Conservation (phyloP, 768 basidiomycete species). For the Pleurotus salmoneostramineus region DNA sequence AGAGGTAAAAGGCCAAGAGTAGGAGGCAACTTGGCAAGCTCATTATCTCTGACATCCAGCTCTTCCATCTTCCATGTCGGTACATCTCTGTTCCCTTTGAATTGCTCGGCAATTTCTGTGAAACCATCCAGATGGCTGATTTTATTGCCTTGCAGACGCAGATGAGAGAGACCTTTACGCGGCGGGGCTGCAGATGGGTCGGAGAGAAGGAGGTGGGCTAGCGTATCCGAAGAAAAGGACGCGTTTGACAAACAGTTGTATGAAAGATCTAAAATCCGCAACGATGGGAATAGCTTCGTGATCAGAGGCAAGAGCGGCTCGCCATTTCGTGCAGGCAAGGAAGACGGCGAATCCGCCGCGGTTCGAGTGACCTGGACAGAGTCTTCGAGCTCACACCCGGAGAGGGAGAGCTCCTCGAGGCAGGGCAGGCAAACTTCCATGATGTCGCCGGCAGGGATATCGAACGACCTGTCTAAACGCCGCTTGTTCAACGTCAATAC, state of each 20-base stretch:
- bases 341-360: slow-evolving; percentile 24
- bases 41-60: slow-evolving; percentile 79
- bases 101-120: slow-evolving; percentile 52
- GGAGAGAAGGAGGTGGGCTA: slow-evolving; percentile 50
- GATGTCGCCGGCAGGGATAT: slow-evolving; percentile 38
- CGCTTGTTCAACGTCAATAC: slow-evolving; percentile 60
- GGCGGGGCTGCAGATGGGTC: slow-evolving; percentile 21
- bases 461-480: slow-evolving; percentile 62
- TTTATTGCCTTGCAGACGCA: slow-evolving; percentile 67
- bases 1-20: slow-evolving; percentile 73
- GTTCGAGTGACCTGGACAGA: slow-evolving; percentile 42
- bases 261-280: slow-evolving; percentile 70
- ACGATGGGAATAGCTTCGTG: slow-evolving; percentile 62
- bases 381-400: slow-evolving; percentile 70
- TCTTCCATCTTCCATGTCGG: slow-evolving; percentile 78
- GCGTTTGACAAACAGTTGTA: slow-evolving; percentile 63
- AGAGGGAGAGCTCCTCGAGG: slow-evolving; percentile 71
- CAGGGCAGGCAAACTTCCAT: slow-evolving; percentile 47
- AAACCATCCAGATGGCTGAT: slow-evolving; percentile 62
- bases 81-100: slow-evolving; percentile 60
- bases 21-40: slow-evolving; percentile 63
- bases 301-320: slow-evolving; percentile 59
- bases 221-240: slow-evolving; percentile 42
- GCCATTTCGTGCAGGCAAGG: slow-evolving; percentile 37
- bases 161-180: slow-evolving; percentile 55